Conservation (phyloP, 2,329 filamentous ascomycete species). For the Sphaerulina populicola region DNA sequence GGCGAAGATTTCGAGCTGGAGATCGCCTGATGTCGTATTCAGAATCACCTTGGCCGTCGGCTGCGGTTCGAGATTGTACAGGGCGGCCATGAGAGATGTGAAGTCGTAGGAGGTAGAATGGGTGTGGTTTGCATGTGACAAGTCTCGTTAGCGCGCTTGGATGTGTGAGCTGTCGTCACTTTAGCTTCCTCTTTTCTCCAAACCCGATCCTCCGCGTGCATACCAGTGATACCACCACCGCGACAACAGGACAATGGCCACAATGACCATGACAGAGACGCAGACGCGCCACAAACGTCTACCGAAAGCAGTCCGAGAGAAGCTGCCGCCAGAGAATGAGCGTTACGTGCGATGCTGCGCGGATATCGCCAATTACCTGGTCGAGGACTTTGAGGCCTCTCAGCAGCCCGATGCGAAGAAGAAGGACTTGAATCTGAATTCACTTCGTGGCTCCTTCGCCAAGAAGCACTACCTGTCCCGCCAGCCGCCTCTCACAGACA, state of each 20-base stretch:
- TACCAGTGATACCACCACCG: not conserved
- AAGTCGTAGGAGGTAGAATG: no score
- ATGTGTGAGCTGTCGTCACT: not conserved
- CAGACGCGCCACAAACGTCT: constrained; percentile 54
- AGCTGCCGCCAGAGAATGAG: constrained; percentile 86
- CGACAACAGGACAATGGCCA: constrained; percentile 48
- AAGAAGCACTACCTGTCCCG: constrained; percentile 87
- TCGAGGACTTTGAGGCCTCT: constrained; percentile 83
- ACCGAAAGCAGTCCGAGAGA: constrained; percentile 38
- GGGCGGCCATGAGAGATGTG: constrained; percentile 59
- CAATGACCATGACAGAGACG: constrained; percentile 47
- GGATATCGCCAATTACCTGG: constrained; percentile 86
- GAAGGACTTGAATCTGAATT: constrained; percentile 89
- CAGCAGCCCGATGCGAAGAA: constrained; percentile 63
- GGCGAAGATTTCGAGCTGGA: constrained; percentile 87
- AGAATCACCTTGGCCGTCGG: constrained; percentile 87
- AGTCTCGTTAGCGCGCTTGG: no score
- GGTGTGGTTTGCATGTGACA: no score
- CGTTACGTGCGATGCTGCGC: constrained; percentile 89
- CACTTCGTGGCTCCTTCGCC: constrained; percentile 72
- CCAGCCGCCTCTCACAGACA: constrained; percentile 86
- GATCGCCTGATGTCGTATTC: constrained; percentile 80
- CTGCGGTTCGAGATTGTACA: constrained; percentile 91
- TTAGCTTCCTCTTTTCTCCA: not conserved
- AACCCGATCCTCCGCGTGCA: no score